Percentiles rank a stretch among this genome's conserved stretches.
Evolutionary conservation across 768 basidiomycete species (phyloP).

Genomic region (Trichaptum fuscoviolaceum): DNA sequence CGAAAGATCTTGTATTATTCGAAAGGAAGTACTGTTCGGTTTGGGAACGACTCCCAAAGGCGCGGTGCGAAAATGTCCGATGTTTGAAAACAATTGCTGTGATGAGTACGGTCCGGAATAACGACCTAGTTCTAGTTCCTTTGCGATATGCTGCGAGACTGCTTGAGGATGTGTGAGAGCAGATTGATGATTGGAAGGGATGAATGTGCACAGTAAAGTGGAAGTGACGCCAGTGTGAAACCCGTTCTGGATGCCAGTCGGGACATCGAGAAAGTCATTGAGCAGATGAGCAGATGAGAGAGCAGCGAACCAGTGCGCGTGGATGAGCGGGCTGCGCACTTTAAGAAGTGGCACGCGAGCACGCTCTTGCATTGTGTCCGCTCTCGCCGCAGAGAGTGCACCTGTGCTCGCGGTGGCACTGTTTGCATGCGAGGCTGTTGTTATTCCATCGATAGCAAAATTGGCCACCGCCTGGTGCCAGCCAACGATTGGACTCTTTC

Average conservation of each 20-base stretch:
- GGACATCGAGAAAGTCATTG: background rate
- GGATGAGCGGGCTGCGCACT: background rate
- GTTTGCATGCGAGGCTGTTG: background rate
- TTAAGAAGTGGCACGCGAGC: background rate
- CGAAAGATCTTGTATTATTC: constrained; percentile 24
- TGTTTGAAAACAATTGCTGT: constrained; percentile 16
- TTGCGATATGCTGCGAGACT: background rate
- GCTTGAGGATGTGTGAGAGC: constrained; percentile 1
- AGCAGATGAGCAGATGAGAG: background rate
- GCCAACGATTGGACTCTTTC: background rate
- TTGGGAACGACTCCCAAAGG: constrained; percentile 25
- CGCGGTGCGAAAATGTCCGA: constrained; percentile 26
- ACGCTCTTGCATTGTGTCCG: background rate
- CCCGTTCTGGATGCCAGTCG: constrained; percentile 1
- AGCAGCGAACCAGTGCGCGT: background rate
- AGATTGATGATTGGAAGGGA: constrained; percentile 10
- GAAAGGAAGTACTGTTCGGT: constrained; percentile 14
- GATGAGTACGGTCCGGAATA: constrained; percentile 13
- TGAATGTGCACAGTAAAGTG: constrained; percentile 11
- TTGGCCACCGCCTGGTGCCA: background rate
- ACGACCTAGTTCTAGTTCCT: constrained; percentile 8
- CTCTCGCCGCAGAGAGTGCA: background rate
- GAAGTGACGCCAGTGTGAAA: background rate
- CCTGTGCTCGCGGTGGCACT: background rate
- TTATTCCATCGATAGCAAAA: background rate